These are phyloP conservation scores for Gossypium davidsonii DNA, from an alignment of 441 rosid genomes.

Conservation along the genomic window DNA sequence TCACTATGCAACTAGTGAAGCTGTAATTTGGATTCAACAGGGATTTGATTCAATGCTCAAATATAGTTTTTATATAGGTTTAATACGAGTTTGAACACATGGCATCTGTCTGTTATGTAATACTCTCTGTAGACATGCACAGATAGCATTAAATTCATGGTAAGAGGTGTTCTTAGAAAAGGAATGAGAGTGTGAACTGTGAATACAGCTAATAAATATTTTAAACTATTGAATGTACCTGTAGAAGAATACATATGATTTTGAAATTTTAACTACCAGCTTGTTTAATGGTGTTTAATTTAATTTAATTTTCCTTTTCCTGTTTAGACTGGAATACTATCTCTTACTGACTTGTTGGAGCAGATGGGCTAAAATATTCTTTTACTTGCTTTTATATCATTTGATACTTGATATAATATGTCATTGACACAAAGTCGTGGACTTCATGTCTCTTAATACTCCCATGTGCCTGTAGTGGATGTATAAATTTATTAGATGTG, in stretches of 20 bases:
- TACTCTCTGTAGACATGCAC: background rate
- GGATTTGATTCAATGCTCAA: background rate
- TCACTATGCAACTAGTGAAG: background rate
- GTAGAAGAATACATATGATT: background rate
- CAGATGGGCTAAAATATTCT: slow-evolving; percentile 5
- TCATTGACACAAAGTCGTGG: background rate
- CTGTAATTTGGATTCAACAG: background rate
- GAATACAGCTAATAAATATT: slow-evolving; percentile 7
- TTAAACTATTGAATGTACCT: background rate
- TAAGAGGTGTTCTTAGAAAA: background rate
- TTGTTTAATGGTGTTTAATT: background rate
- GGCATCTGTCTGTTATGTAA: background rate
- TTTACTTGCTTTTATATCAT: background rate
- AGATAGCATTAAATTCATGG: background rate
- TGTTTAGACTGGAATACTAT: background rate
- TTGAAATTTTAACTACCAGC: slow-evolving; percentile 5
- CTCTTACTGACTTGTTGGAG: slow-evolving; percentile 5
- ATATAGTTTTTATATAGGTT: background rate
- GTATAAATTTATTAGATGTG: background rate
- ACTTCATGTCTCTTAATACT: background rate
- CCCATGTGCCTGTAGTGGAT: background rate
- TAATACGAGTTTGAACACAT: background rate
- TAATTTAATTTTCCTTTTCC: background rate
- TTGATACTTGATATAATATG: background rate
- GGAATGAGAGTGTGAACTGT: background rate